These are phyloP conservation scores for Tuber microsphaerosporum DNA, from an alignment of 495 filamentous ascomycete species.

Conservation along the genomic window DNA sequence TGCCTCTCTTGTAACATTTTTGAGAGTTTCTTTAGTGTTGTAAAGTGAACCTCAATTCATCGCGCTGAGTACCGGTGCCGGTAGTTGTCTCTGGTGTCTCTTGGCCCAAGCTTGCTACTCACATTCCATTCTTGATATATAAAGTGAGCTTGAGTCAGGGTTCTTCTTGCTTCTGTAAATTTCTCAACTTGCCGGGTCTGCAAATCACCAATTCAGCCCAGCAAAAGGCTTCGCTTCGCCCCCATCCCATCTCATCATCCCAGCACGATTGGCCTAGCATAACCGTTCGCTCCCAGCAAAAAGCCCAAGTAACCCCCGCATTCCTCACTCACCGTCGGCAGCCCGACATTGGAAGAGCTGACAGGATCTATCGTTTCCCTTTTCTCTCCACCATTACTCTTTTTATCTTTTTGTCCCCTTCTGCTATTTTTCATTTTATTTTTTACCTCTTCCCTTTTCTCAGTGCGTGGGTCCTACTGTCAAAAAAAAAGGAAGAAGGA, in stretches of 20 bases:
- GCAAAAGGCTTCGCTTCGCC: slow-evolving; percentile 32
- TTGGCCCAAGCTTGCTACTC: background rate
- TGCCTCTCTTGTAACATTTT: background rate
- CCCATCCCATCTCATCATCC: slow-evolving; percentile 39
- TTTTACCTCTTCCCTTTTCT: slow-evolving; percentile 36
- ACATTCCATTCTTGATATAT: background rate
- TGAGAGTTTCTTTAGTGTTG: background rate
- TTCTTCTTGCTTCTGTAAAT: slow-evolving; percentile 2
- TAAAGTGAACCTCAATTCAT: background rate
- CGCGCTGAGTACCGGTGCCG: background rate
- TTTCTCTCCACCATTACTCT: slow-evolving; percentile 33
- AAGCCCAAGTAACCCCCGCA: slow-evolving; percentile 23
- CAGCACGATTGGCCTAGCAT: slow-evolving; percentile 28
- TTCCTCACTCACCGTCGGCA: slow-evolving; percentile 32
- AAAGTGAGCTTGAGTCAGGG: slow-evolving; percentile 2
- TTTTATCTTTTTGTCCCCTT: slow-evolving; percentile 33
- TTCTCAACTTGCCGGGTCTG: background rate
- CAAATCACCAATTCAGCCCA: slow-evolving; percentile 20
- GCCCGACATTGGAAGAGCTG: slow-evolving; percentile 35
- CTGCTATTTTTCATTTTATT: slow-evolving; percentile 34
- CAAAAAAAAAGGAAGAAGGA: slow-evolving; percentile 1
- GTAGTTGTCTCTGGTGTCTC: background rate
- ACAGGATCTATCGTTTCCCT: slow-evolving; percentile 33
- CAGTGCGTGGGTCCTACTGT: slow-evolving; percentile 22
- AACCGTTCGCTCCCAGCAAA: slow-evolving; percentile 22